Evolutionary conservation across 129 eudicot genomes (phyloP).

Genomic region (Silybum marianum): DNA sequence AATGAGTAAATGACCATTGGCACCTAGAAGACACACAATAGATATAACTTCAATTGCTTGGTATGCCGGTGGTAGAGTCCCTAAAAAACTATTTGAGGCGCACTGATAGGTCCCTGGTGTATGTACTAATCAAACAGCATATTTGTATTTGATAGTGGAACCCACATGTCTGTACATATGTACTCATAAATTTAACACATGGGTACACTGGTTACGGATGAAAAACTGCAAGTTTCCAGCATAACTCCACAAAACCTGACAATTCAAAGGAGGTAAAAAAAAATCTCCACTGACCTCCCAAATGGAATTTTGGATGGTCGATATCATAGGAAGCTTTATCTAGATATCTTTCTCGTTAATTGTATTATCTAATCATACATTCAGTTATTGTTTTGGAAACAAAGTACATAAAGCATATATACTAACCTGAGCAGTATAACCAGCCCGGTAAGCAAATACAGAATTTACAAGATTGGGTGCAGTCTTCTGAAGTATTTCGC

Average conservation of each 20-base stretch:
- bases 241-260: not conserved
- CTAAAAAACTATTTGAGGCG: not conserved
- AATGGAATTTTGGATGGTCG: not conserved
- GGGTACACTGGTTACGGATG: not conserved
- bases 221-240: not conserved
- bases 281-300: not conserved
- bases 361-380: not conserved
- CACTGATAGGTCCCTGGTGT: not conserved
- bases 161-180: not conserved
- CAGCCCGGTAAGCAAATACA: constrained; percentile 78
- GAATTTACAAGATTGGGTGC: constrained; percentile 70
- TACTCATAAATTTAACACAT: not conserved
- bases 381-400: not conserved
- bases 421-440: constrained; percentile 85
- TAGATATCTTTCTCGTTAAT: constrained; percentile 10
- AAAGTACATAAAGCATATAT: constrained; percentile 8
- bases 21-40: not conserved
- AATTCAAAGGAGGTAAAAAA: not conserved
- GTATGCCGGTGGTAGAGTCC: not conserved
- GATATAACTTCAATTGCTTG: not conserved
- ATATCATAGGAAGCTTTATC: not conserved
- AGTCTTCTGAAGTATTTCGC: constrained; percentile 79
- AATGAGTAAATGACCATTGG: not conserved
- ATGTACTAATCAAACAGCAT: not conserved
- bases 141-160: not conserved